phyloP scores from a whole-genome alignment of 495 filamentous ascomycete genomes.

The Penicillium flavigenum region DNA sequence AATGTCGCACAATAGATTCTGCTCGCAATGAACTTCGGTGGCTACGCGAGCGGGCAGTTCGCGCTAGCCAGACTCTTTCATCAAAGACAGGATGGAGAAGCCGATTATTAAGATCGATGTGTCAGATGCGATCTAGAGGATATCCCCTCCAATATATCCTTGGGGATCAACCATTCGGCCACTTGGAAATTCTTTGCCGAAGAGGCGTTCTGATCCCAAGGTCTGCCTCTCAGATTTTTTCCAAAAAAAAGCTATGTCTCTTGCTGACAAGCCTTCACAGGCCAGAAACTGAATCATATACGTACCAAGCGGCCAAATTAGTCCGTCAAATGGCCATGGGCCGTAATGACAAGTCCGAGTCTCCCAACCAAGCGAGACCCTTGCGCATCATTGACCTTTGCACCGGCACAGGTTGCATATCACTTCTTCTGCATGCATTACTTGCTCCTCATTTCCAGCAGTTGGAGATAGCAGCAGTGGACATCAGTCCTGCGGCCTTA shows the following conservation, averaged over 20 bases:
- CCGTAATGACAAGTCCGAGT: background rate
- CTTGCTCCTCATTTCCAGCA: constrained; percentile 39
- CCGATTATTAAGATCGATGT: constrained; percentile 52
- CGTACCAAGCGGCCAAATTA: constrained; percentile 52
- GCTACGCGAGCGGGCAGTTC: constrained; percentile 65
- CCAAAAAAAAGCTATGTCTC: background rate
- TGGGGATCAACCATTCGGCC: constrained; percentile 84
- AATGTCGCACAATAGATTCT: constrained; percentile 64
- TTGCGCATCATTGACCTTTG: constrained; percentile 80
- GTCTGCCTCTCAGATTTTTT: constrained; percentile 37
- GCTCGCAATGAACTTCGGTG: constrained; percentile 82
- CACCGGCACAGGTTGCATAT: constrained; percentile 87
- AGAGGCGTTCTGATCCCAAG: constrained; percentile 83
- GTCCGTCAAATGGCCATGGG: constrained; percentile 28
- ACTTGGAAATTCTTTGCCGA: constrained; percentile 72
- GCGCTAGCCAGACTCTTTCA: constrained; percentile 16
- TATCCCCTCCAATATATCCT: constrained; percentile 87
- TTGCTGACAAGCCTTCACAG: constrained; percentile 28
- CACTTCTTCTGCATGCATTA: constrained; percentile 65
- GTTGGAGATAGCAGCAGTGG: constrained; percentile 42
- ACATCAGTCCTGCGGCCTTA: constrained; percentile 52
- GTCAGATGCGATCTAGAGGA: constrained; percentile 58
- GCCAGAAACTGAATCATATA: constrained; percentile 72
- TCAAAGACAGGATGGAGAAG: constrained; percentile 26
- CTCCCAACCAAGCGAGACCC: background rate